phyloP scores from a whole-genome alignment of 192 early-diverging fungal species.

The Podila epigama region DNA sequence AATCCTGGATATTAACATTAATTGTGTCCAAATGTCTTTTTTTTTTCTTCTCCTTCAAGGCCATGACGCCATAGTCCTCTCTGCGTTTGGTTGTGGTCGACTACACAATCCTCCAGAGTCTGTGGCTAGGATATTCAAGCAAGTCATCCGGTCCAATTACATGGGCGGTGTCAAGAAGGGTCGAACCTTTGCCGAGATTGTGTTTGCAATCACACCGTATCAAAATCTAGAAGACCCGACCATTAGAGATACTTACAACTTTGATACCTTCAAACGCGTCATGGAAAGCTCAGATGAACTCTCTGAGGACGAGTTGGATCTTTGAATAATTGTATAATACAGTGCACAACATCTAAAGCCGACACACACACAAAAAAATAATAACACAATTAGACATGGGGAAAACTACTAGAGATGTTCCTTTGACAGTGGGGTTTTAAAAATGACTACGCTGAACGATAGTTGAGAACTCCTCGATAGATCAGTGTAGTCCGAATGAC shows the following conservation, averaged over 20 bases:
- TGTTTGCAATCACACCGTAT: constrained; percentile 45
- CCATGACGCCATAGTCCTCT: constrained; percentile 53
- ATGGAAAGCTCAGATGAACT: constrained; percentile 33
- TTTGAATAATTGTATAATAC: not conserved
- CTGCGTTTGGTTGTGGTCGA: constrained; percentile 54
- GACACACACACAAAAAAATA: too few relatives aligned
- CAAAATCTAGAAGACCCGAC: constrained; percentile 10
- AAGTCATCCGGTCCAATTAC: constrained; percentile 49
- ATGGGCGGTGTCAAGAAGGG: constrained; percentile 45
- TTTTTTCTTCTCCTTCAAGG: constrained; percentile 14
- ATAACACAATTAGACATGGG: too few relatives aligned
- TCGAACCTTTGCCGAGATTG: constrained; percentile 31
- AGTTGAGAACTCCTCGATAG: too few relatives aligned
- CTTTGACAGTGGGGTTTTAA: too few relatives aligned
- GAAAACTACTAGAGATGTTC: too few relatives aligned
- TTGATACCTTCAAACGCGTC: constrained; percentile 40
- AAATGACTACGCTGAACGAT: too few relatives aligned
- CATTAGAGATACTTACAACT: constrained; percentile 9
- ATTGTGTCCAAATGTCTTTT: not conserved
- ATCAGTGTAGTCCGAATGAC: too few relatives aligned
- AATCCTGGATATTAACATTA: not conserved
- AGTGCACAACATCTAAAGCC: not conserved
- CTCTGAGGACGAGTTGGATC: not conserved
- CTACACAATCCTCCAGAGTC: constrained; percentile 49
- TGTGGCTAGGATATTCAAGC: constrained; percentile 48